Evolutionary conservation across 768 basidiomycete species (phyloP), one percentile per base, ranked within the genome.

Genomic region (Amanita exitialis): DNA sequence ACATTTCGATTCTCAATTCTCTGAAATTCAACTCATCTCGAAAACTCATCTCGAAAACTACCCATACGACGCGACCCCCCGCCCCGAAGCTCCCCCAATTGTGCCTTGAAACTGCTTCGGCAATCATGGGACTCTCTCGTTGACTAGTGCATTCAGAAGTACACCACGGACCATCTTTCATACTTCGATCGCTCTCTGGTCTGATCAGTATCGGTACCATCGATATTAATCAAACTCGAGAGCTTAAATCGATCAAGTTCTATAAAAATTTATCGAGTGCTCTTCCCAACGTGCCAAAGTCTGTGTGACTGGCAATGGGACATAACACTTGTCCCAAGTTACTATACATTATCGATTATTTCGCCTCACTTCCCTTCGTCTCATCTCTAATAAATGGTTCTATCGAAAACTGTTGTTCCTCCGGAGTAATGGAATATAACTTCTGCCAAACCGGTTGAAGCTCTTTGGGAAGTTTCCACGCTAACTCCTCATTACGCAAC

Each of bases 141-240:
- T 66, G 1, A 63, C 59, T 23, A 81, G 62, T 2, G 79, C 68
- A 18, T 67, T 68, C 9, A 82, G 71, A 1, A 67, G 62, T 74
- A 83, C 0, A 80, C 80, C 13, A 82, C 66, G 7, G 80, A 82
- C 74, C 75, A 82, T 5, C 80, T 68, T 32, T 74, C 72, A 44
- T 68, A 61, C 12, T 65, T 57, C 3, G 60, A 65, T 61, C 83
- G 82, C 4, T 59, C 63, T 4, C 75, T 6, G 78, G 73, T 8
- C 64, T 68, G 1, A 32, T 42, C 21, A 25, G 20, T 37, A 6
- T 6, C 5, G 2, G 13, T 6, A 6, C 16, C 36, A 37, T 13
- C 6, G 5, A 37, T 37, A 2, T 13, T 10, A 13, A 37, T 6
- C 10, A 15, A 37, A 37, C 36, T 37, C 13, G 36, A 6, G 15